Evolutionary conservation across 768 basidiomycete species (phyloP).

Genomic region (Boletales sp.): DNA sequence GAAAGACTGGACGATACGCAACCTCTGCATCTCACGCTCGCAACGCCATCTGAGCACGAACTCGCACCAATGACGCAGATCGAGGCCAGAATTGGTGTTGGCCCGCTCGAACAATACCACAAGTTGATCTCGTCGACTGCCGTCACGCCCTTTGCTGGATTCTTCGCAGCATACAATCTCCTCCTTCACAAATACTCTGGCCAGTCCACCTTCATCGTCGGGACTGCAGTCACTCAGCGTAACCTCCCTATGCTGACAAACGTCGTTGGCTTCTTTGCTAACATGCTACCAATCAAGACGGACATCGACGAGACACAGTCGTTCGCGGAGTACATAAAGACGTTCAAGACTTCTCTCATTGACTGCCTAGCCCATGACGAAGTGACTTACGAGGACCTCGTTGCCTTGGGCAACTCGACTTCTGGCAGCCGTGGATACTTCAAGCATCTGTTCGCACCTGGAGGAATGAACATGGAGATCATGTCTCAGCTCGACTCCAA

Average conservation of each 20-base stretch:
- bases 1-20: conserved; percentile 14
- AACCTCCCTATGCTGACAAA: conserved; percentile 25
- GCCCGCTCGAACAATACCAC: conserved; percentile 16
- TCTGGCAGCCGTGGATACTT: conserved; percentile 26
- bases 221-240: conserved; percentile 30
- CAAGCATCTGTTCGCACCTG: conserved; percentile 30
- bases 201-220: conserved; percentile 26
- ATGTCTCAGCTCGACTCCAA: conserved; percentile 20
- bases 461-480: conserved; percentile 26
- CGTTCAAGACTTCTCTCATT: conserved; percentile 24
- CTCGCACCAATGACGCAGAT: conserved; percentile 29
- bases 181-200: conserved; percentile 33
- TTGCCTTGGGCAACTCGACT: conserved; percentile 23
- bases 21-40: conserved; percentile 21
- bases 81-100: conserved; percentile 19
- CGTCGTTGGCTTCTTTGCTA: conserved; percentile 30
- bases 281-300: conserved; percentile 30
- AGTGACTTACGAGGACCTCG: conserved; percentile 30
- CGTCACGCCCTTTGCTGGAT: conserved; percentile 27
- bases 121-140: conserved; percentile 14
- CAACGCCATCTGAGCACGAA: conserved; percentile 23
- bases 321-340: conserved; percentile 21
- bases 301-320: conserved; percentile 21
- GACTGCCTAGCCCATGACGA: conserved; percentile 23
- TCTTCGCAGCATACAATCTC: conserved; percentile 32